Base-by-base conservation (phyloP, 2,329 filamentous ascomycete species). In the Drechslera avenae region DNA sequence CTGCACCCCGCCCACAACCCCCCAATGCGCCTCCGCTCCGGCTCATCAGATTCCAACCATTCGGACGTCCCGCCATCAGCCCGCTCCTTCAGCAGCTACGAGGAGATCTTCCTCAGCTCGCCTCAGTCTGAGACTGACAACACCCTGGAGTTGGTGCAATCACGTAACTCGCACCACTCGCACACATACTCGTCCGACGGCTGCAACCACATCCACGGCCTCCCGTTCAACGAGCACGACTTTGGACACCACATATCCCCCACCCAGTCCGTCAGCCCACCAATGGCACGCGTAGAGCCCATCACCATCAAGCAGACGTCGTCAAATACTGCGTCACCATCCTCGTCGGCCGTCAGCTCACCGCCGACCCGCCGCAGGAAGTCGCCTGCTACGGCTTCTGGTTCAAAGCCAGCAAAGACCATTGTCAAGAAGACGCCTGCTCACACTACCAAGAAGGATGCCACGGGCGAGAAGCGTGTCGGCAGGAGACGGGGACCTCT, bases 401-500 rank as follows among this genome's bases (percentile, higher is more conserved):
- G 52, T 26, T 56, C 87, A 60, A 96, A 96, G 80, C 83, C 87
- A 1, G 85, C 89, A 31, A 96, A 96, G 77, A 84, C 89, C 8
- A 89, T 93, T 64, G 87, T 91, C 63, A 80, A 90, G 90, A 75
- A 91, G 91, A 75, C 81, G 71, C 53, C 87, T 79, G 57, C 89
- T 81, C 68, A 71, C 43, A 66, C 83, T 53, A 86, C 85, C 66
- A 95, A 93, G 80, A 91, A 89, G 76, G 90, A 95, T 61, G 83
- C 84, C 10, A 66, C 70, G 3, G 82, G 82, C 32, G 93, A 97
- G 82, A 97, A 97, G 83, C 92, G 92, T 75, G 89, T 97, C 54
- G 93, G 93, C 40, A 87, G 91, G 69, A 86, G 93, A 76, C 90
- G 90, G 73, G 93, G 93, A 30, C 93, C 93, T 52, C 84, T 97